Base-by-base conservation (phyloP, 306 rosid species). In the Luffa acutangula region DNA sequence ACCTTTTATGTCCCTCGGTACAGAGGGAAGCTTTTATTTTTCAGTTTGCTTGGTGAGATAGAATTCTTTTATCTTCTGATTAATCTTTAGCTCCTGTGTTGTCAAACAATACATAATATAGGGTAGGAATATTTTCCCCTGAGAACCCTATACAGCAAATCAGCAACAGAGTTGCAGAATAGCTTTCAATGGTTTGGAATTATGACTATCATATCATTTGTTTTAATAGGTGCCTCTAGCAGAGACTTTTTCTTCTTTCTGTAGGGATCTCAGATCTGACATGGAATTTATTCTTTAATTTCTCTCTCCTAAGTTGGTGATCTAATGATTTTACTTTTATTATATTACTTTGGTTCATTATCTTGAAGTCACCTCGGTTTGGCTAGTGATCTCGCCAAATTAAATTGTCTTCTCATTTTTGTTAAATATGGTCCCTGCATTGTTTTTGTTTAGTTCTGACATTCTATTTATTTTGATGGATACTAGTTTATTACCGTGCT, bases 381-480 rank as follows among this genome's bases (percentile, higher is more conserved):
- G 66, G 39, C 66, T 1, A 12, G 66, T 60, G 39, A 60, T 60
- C 33, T 10, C 17, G 25, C 66, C 7, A 60, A 60, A 11, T 60
- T 25, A 12, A 13, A 63, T 12, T 14, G 67, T 60, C 3, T 60
- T 60, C 66, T 60, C 67, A 60, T 60, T 60, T 60, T 60, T 60
- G 7, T 25, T 3, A 60, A 11, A 62, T 62, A 62, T 12, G 69
- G 42, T 62, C 18, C 17, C 36, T 10, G 12, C 41, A 14, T 64
- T 17, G 6, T 64, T 64, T 17, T 36, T 65, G 45, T 36, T 33
- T 36, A 14, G 45, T 33, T 34, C 17, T 71, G 39, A 21, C 57
- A 5, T 39, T 65, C 56, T 42, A 60, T 13, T 41, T 54, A 12
- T 81, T 73, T 75, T 48, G 79, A 63, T 46, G 78, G 78, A 63